Evolutionary conservation across 2,329 filamentous ascomycete genomes (phyloP).

Genomic region (Rhexocercosporidium sp.): DNA sequence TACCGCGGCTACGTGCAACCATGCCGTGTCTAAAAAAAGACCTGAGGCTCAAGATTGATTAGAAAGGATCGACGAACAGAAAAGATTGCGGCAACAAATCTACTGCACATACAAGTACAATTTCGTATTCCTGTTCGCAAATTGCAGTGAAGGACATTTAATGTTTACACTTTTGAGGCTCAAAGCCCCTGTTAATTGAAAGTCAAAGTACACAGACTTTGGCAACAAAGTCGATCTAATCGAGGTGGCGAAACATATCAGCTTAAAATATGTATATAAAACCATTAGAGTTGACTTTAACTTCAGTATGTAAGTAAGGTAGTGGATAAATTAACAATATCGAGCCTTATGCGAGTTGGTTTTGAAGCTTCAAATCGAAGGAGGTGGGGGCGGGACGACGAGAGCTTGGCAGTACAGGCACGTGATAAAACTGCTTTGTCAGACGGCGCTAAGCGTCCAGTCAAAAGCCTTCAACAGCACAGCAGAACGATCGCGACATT

Average conservation of each 20-base stretch:
- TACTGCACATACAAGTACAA: too few relatives aligned
- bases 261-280: too few relatives aligned
- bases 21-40: not conserved
- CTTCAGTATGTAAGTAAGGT: too few relatives aligned
- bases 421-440: slow-evolving; percentile 4
- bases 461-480: not conserved
- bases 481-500: not conserved
- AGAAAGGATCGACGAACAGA: not conserved
- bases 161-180: not conserved
- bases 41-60: not conserved
- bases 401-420: not conserved
- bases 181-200: not conserved
- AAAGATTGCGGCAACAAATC: too few relatives aligned
- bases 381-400: too few relatives aligned
- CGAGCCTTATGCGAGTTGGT: too few relatives aligned
- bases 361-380: too few relatives aligned
- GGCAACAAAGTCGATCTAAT: too few relatives aligned
- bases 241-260: too few relatives aligned
- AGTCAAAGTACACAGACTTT: not conserved
- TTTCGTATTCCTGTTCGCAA: too few relatives aligned
- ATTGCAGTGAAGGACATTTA: not conserved
- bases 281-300: too few relatives aligned
- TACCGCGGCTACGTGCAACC: not conserved
- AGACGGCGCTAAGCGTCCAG: slow-evolving; percentile 6
- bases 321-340: too few relatives aligned